These are phyloP conservation scores for Gossypium thurberi DNA, from an alignment of 345 rosid species.

Conservation along the genomic window DNA sequence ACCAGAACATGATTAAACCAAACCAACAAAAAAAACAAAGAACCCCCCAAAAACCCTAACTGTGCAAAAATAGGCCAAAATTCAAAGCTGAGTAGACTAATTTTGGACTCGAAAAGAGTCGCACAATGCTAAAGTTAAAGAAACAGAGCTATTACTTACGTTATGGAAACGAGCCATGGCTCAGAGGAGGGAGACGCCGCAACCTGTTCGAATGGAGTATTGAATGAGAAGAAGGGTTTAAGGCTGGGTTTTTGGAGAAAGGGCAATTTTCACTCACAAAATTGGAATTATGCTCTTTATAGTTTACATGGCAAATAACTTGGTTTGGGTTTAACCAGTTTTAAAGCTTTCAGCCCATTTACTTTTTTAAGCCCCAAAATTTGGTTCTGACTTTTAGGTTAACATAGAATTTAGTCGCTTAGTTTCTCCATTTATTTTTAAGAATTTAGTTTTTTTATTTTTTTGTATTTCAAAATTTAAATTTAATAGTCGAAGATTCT, in stretches of 20 bases:
- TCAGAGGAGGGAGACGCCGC: not conserved
- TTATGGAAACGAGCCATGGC: conserved; percentile 42
- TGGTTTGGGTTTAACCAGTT: not conserved
- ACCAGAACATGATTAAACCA: not conserved
- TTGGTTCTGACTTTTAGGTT: no score
- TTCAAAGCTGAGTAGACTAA: not conserved
- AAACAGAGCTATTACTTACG: conserved; percentile 23
- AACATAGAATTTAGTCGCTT: no score
- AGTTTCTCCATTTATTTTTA: no score
- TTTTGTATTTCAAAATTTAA: no score
- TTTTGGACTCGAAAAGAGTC: not conserved
- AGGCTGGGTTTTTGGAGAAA: not conserved
- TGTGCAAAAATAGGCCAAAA: not conserved
- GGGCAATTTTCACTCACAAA: not conserved
- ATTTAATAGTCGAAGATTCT: no score
- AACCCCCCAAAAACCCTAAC: not conserved
- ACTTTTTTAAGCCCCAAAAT: no score
- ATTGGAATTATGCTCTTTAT: not conserved
- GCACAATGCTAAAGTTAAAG: not conserved
- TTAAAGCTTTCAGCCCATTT: not conserved
- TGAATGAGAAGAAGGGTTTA: not conserved
- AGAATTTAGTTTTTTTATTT: no score
- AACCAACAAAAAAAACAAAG: not conserved
- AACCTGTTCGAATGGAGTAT: not conserved
- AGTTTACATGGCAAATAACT: not conserved